A percentile compares a stretch with the other conserved stretches of the same genome.
phyloP scores from a whole-genome alignment of 1,284 basidiomycete species.

The Phylloporus sp. region DNA sequence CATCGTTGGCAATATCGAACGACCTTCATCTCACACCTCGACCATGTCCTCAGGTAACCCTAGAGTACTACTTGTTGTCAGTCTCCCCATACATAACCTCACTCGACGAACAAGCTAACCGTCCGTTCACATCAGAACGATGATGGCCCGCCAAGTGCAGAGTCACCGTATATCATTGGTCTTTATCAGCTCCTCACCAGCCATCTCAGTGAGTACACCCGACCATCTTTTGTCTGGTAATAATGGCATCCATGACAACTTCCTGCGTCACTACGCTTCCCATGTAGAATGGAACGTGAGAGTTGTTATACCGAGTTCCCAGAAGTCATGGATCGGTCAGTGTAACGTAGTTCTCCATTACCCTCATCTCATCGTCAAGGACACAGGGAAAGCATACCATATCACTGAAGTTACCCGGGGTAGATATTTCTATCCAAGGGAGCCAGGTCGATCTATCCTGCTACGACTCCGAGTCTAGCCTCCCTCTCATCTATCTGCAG shows the following conservation, averaged over 20 bases:
- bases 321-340: conserved; percentile 90
- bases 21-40: not conserved
- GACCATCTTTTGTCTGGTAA: not conserved
- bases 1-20: conserved; percentile 3
- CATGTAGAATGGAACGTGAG: conserved; percentile 80
- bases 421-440: conserved; percentile 81
- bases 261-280: conserved; percentile 11
- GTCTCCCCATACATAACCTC: conserved; percentile 22
- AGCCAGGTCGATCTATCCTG: conserved; percentile 45
- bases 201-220: conserved; percentile 55
- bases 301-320: conserved; percentile 86
- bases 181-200: conserved; percentile 72
- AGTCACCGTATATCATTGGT: conserved; percentile 86
- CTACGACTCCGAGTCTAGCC: not conserved
- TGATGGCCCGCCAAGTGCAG: conserved; percentile 81
- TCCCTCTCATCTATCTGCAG: conserved; percentile 36
- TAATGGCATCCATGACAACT: conserved; percentile 11
- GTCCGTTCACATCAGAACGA: conserved; percentile 62
- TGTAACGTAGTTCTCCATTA: conserved; percentile 2
- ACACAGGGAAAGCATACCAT: conserved; percentile 79
- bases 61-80: conserved; percentile 63
- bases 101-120: conserved; percentile 3
- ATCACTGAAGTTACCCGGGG: conserved; percentile 81
- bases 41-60: conserved; percentile 31
- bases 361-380: conserved; percentile 6